These are phyloP conservation scores for Daldinia decipiens DNA, from an alignment of 495 filamentous ascomycete species.

Conservation along the genomic window DNA sequence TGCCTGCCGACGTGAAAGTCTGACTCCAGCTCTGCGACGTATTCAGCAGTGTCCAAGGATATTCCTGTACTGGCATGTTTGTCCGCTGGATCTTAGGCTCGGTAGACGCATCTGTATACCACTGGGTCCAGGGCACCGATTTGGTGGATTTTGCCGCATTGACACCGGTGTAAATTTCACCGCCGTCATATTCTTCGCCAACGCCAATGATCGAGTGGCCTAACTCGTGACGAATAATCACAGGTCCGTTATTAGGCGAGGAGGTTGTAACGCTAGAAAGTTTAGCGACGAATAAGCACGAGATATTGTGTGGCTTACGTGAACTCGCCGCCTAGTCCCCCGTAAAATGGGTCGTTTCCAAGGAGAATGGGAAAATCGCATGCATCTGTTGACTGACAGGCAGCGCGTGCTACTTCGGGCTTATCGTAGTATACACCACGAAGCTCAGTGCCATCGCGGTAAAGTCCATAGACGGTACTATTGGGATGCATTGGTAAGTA, in stretches of 20 bases:
- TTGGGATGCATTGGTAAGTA: background rate
- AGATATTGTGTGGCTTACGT: constrained; percentile 24
- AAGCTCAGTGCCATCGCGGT: constrained; percentile 43
- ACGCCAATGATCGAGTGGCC: constrained; percentile 46
- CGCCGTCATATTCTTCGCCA: constrained; percentile 44
- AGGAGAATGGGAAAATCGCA: constrained; percentile 46
- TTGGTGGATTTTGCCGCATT: constrained; percentile 29
- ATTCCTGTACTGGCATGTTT: constrained; percentile 46
- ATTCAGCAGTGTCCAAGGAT: constrained; percentile 45
- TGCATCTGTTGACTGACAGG: constrained; percentile 42
- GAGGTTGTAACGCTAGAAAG: constrained; percentile 33
- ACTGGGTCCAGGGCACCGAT: constrained; percentile 42
- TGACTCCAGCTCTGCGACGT: constrained; percentile 39
- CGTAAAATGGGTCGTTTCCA: constrained; percentile 42
- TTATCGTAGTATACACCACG: constrained; percentile 45
- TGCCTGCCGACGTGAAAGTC: constrained; percentile 37
- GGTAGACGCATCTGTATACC: constrained; percentile 34
- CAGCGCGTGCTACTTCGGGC: constrained; percentile 40
- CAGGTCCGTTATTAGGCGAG: constrained; percentile 41
- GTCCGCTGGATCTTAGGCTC: constrained; percentile 39
- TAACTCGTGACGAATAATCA: constrained; percentile 43
- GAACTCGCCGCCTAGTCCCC: constrained; percentile 42
- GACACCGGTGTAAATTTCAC: constrained; percentile 32
- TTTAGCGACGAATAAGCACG: constrained; percentile 8
- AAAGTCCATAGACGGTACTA: constrained; percentile 44